phyloP scores from a whole-genome alignment of 2,329 filamentous ascomycete genomes.

The Fusarium cyanostomum region DNA sequence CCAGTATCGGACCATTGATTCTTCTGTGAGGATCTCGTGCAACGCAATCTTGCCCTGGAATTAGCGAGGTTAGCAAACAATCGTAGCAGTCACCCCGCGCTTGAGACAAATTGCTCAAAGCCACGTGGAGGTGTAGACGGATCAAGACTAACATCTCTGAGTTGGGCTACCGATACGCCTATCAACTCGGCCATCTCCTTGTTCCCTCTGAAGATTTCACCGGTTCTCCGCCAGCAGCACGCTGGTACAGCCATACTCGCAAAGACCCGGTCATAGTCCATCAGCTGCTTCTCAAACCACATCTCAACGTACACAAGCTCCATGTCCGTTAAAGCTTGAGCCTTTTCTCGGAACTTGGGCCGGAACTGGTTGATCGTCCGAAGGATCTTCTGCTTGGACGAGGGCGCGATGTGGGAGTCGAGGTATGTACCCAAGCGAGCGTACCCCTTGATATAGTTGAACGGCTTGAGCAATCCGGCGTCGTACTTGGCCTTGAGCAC shows the following conservation, averaged over 20 bases:
- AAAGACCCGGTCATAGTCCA: slow-evolving; percentile 99
- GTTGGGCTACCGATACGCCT: slow-evolving; percentile 86
- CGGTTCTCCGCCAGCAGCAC: slow-evolving; percentile 95
- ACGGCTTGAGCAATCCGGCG: slow-evolving; percentile 91
- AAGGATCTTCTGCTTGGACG: slow-evolving; percentile 89
- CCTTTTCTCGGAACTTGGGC: slow-evolving; percentile 95
- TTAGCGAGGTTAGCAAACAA: slow-evolving; percentile 28
- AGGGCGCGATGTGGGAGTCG: slow-evolving; percentile 83
- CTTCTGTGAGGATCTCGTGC: slow-evolving; percentile 95
- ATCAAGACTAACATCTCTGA: slow-evolving; percentile 80
- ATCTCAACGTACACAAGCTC: slow-evolving; percentile 96
- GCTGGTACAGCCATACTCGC: slow-evolving; percentile 98
- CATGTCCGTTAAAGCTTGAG: slow-evolving; percentile 90
- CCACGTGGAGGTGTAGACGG: slow-evolving; percentile 12
- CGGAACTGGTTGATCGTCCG: slow-evolving; percentile 92
- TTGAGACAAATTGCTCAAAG: slow-evolving; percentile 1
- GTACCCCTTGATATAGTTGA: slow-evolving; percentile 99
- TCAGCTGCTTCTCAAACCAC: slow-evolving; percentile 97
- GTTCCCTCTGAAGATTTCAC: slow-evolving; percentile 96
- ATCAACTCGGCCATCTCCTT: slow-evolving; percentile 99
- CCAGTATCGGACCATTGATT: slow-evolving; percentile 96
- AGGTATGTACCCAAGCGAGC: slow-evolving; percentile 89
- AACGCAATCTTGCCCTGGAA: slow-evolving; percentile 88
- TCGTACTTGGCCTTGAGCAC: slow-evolving; percentile 96
- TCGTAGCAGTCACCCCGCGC: neutral